Conservation (phyloP, 169 alveolate species). For the Besnoitia besnoiti region DNA sequence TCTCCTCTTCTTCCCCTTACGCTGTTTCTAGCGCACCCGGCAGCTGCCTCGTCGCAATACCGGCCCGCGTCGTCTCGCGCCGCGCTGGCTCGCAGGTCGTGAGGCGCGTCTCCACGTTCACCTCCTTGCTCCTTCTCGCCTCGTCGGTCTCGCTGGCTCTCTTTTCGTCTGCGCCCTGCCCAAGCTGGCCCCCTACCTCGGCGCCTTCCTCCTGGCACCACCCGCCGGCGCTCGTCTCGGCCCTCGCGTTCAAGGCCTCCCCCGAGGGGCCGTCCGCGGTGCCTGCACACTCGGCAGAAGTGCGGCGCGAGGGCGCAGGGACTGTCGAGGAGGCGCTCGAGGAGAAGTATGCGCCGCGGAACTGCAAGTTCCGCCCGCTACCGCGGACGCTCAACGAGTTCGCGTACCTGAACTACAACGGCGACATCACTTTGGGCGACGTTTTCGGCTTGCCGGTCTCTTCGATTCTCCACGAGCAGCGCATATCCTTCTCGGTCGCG, state of each 20-base stretch:
- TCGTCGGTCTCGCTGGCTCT: not conserved
- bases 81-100: too few species aligned
- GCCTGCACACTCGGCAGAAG: not conserved
- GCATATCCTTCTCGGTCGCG: constrained; percentile 35
- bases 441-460: constrained; percentile 63
- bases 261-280: not conserved
- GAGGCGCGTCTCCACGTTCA: not conserved
- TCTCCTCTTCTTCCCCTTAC: too few species aligned
- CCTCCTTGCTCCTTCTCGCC: too few species aligned
- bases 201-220: not conserved
- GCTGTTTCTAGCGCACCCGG: too few species aligned
- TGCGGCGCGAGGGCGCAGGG: not conserved
- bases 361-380: constrained; percentile 62
- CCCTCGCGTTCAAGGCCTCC: not conserved
- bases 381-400: constrained; percentile 36
- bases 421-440: constrained; percentile 41
- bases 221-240: not conserved
- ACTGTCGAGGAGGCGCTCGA: constrained; percentile 30
- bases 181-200: too few species aligned
- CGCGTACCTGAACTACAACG: constrained; percentile 36
- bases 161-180: too few species aligned
- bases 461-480: constrained; percentile 37
- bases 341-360: constrained; percentile 54
- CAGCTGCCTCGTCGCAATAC: too few species aligned
- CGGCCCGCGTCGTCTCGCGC: too few species aligned